Base-by-base conservation (phyloP, 352 stramenopile species). In the Phytophthora kernoviae region DNA sequence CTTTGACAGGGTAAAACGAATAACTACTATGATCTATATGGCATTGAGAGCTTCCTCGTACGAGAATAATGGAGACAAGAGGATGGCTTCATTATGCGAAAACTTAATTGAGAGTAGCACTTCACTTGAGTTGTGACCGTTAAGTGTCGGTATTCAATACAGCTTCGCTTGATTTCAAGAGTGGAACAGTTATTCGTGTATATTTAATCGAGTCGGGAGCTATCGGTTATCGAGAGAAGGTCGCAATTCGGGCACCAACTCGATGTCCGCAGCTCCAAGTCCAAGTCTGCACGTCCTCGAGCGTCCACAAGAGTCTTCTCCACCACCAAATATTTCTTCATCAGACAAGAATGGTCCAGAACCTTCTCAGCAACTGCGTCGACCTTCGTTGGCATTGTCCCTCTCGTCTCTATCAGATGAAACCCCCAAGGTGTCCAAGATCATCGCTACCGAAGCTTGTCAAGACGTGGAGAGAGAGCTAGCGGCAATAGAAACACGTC, bases 391-490 rank as follows among this genome's bases (percentile, higher is more conserved):
- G 22, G 37, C 67, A 26, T 36, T 73, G 42, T 72, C 63, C 17
- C 57, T 75, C 41, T 75, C 67, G 39, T 79, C 51, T 39, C 54
- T 49, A 21, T 69, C 60, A 30, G 24, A 66, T 24, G 59, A 70
- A 12, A 72, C 12, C 21, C 54, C 44, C 0, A 27, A 40, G 15
- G 12, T 42, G n/a, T 32, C 33, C n/a, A 52, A 64, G 20, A 18
- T 30, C 0, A 22, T 54, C 3, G 48, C 49, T 12, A 32, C 30
- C 4, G 69, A 78, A 63, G 77, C 72, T 8, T 85, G 75, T 53
- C 33, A 50, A 10, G 75, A 85, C 52, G 66, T 85, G 17, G 47
- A 80, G 14, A 62, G 68, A 1, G 78, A 85, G 50, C 58, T 85
- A 2, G 54, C 52, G 17, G 68, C 75, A 0, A 58, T 85, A 46